phyloP scores from a whole-genome alignment of 768 basidiomycete species.

The Naganishia vaughanmartiniae region DNA sequence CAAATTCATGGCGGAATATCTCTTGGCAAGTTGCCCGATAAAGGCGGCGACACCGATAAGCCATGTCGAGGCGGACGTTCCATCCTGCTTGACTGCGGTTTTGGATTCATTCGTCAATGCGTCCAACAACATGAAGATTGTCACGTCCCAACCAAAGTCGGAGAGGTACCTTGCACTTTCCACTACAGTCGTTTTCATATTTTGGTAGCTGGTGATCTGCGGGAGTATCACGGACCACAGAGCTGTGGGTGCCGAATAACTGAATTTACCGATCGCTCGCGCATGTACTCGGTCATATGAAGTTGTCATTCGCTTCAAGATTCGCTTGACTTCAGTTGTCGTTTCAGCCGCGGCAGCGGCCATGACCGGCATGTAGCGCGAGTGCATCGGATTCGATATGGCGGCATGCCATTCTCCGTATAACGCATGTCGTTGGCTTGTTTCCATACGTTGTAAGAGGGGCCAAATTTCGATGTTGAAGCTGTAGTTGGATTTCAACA shows the following conservation, averaged over 20 bases:
- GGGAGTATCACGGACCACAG: slow-evolving; percentile 84
- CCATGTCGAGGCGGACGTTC: slow-evolving; percentile 87
- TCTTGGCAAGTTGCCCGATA: slow-evolving; percentile 82
- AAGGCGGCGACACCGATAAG: slow-evolving; percentile 86
- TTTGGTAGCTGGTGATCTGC: slow-evolving; percentile 95
- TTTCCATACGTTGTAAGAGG: slow-evolving; percentile 74
- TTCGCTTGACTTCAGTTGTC: slow-evolving; percentile 81
- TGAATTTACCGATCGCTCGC: slow-evolving; percentile 83
- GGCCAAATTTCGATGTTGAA: slow-evolving; percentile 91
- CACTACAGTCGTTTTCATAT: slow-evolving; percentile 77
- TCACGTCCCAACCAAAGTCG: slow-evolving; percentile 88
- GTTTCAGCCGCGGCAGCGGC: slow-evolving; percentile 62
- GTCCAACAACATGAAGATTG: slow-evolving; percentile 82
- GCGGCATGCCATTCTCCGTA: slow-evolving; percentile 92
- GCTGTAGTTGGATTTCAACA: slow-evolving; percentile 79
- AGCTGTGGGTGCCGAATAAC: slow-evolving; percentile 88
- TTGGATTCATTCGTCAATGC: slow-evolving; percentile 79
- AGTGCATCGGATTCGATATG: slow-evolving; percentile 67
- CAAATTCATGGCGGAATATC: slow-evolving; percentile 72
- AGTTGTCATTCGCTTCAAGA: slow-evolving; percentile 75
- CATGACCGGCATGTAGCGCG: slow-evolving; percentile 37
- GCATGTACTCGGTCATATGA: slow-evolving; percentile 59
- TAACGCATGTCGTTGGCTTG: slow-evolving; percentile 76
- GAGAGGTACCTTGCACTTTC: slow-evolving; percentile 85
- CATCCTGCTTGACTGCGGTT: slow-evolving; percentile 82